phyloP scores from a whole-genome alignment of 768 basidiomycete species.

The Boletus fagicola region DNA sequence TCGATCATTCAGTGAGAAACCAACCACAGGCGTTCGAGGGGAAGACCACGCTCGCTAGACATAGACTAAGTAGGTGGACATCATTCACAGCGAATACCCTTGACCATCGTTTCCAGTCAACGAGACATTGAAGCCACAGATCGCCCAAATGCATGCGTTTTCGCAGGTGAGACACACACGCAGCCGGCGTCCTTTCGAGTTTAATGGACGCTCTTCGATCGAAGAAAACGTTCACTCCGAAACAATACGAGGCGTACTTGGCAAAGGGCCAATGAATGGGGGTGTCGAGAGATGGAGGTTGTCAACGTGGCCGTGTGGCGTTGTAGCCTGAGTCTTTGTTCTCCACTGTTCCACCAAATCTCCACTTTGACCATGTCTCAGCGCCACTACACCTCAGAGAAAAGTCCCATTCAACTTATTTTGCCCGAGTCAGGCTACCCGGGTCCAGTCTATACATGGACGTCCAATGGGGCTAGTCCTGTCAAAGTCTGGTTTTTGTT shows the following conservation, averaged over 20 bases:
- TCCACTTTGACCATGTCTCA: constrained; percentile 6
- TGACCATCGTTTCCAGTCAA: constrained; percentile 53
- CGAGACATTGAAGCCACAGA: constrained; percentile 68
- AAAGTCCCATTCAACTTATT: background rate
- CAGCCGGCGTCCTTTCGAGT: background rate
- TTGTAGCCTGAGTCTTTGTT: constrained; percentile 12
- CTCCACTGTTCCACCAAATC: background rate
- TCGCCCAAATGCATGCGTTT: constrained; percentile 83
- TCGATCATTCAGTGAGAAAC: constrained; percentile 1
- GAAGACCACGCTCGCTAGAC: constrained; percentile 74
- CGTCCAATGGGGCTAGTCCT: background rate
- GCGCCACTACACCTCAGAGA: background rate
- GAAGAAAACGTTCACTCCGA: constrained; percentile 73
- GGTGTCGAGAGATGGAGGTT: background rate
- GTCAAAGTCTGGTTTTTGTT: constrained; percentile 3
- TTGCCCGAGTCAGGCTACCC: background rate
- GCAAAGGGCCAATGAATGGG: constrained; percentile 30
- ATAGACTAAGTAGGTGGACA: constrained; percentile 56
- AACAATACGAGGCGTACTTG: constrained; percentile 56
- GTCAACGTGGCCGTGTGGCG: background rate
- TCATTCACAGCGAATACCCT: background rate
- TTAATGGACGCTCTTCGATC: background rate
- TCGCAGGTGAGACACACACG: constrained; percentile 59
- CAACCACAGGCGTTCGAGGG: constrained; percentile 65
- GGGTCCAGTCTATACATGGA: background rate